These are phyloP conservation scores for Triticum turgidum DNA, from an alignment of 176 grass and related monocot species.

Conservation along the genomic window DNA sequence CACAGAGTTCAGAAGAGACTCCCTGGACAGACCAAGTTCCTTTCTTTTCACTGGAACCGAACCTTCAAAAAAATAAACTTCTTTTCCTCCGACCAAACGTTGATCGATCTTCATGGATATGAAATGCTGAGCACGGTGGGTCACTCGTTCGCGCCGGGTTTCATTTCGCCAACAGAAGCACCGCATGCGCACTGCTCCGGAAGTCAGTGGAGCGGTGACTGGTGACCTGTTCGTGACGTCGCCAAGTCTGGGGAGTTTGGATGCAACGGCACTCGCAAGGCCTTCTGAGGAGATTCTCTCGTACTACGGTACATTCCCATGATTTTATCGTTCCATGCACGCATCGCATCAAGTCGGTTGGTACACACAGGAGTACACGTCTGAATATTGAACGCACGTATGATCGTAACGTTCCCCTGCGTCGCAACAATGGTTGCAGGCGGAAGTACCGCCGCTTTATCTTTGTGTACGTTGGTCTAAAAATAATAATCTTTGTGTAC, in stretches of 20 bases:
- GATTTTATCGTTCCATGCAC: neutral
- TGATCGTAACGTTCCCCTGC: neutral
- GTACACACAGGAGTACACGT: neutral
- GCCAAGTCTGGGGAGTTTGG: neutral
- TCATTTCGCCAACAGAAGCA: neutral
- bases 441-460: too few relatives aligned
- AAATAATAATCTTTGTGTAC: too few relatives aligned
- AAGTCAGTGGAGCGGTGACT: neutral
- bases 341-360: neutral
- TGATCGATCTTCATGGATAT: too few relatives aligned
- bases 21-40: neutral
- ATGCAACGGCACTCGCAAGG: neutral
- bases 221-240: neutral
- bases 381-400: neutral
- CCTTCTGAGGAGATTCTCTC: neutral
- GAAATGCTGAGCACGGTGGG: too few relatives aligned
- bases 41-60: neutral
- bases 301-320: neutral
- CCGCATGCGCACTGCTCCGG: neutral
- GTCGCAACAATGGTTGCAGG: neutral
- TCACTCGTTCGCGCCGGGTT: neutral
- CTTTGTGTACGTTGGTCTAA: neutral
- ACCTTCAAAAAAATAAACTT: neutral
- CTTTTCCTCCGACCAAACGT: too few relatives aligned
- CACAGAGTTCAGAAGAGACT: neutral